Conservation (phyloP, 257 asterid species). For the Solanum acaule region DNA sequence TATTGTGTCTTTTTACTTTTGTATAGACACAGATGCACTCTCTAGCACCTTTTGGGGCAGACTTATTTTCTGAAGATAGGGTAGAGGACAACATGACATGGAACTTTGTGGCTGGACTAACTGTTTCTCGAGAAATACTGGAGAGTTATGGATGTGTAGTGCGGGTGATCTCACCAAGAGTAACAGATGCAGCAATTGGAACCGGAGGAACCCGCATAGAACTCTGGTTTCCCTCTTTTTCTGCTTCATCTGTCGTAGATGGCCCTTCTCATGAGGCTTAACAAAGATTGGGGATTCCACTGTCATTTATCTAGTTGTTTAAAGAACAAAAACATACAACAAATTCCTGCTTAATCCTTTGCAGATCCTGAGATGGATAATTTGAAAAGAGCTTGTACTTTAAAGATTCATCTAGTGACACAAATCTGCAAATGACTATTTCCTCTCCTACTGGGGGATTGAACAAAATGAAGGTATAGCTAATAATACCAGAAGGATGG, state of each 20-base stretch:
- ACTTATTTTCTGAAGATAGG: slow-evolving; percentile 46
- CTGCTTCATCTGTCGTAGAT: slow-evolving; percentile 17
- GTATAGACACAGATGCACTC: slow-evolving; percentile 95
- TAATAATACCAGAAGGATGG: neutral
- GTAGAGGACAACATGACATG: slow-evolving; percentile 85
- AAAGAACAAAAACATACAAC: neutral
- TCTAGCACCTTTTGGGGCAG: slow-evolving; percentile 72
- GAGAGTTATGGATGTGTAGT: slow-evolving; percentile 81
- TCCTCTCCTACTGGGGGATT: neutral
- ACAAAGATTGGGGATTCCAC: neutral
- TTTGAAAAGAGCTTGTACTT: neutral
- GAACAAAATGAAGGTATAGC: neutral
- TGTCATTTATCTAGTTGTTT: neutral
- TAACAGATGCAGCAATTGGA: slow-evolving; percentile 36
- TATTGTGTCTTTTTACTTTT: neutral
- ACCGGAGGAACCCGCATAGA: slow-evolving; percentile 83
- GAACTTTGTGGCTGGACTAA: slow-evolving; percentile 87
- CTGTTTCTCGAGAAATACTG: slow-evolving; percentile 90
- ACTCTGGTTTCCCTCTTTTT: slow-evolving; percentile 73
- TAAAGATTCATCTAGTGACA: neutral
- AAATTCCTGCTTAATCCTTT: neutral
- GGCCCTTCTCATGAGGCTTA: slow-evolving; percentile 20
- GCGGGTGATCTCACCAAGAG: slow-evolving; percentile 75
- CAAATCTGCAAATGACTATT: neutral
- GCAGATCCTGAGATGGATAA: neutral